Percentiles rank a stretch among this genome's conserved stretches.
Evolutionary conservation across 2,329 filamentous ascomycete species (phyloP).

Genomic region (Colletotrichum melonis): DNA sequence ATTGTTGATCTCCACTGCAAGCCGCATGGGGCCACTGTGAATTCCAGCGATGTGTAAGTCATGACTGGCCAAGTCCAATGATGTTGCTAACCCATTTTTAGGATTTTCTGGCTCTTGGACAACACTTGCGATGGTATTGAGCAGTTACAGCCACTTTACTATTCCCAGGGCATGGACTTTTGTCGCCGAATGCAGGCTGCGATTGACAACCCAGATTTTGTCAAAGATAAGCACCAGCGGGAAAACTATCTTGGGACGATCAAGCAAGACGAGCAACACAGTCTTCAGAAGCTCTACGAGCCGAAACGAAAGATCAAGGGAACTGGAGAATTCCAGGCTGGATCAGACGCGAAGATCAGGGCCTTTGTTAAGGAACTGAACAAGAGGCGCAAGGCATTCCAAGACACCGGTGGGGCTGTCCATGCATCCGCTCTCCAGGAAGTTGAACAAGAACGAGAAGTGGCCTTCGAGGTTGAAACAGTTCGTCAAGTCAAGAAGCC

Average conservation of each 20-base stretch:
- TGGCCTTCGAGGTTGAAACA: conserved; percentile 68
- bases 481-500: conserved; percentile 66
- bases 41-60: conserved; percentile 60
- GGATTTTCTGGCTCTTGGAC: conserved; percentile 67
- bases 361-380: conserved; percentile 47
- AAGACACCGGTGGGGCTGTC: conserved; percentile 53
- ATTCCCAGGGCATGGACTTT: conserved; percentile 71
- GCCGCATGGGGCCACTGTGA: conserved; percentile 39
- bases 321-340: conserved; percentile 37
- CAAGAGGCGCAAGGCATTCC: conserved; percentile 42
- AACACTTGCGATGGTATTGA: conserved; percentile 72
- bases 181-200: conserved; percentile 65
- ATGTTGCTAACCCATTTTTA: background rate
- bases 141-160: conserved; percentile 68
- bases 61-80: background rate
- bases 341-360: conserved; percentile 37
- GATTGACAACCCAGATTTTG: conserved; percentile 53
- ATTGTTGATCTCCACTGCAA: conserved; percentile 61
- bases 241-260: conserved; percentile 52
- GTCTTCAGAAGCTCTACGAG: conserved; percentile 68
- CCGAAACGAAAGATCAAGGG: conserved; percentile 35
- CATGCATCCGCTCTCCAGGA: conserved; percentile 68
- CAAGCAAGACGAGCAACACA: conserved; percentile 65
- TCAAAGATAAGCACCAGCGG: conserved; percentile 48
- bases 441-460: conserved; percentile 68